These are phyloP conservation scores for Diaporthe ampelina DNA, from an alignment of 2,329 filamentous ascomycete species.

Conservation along the genomic window DNA sequence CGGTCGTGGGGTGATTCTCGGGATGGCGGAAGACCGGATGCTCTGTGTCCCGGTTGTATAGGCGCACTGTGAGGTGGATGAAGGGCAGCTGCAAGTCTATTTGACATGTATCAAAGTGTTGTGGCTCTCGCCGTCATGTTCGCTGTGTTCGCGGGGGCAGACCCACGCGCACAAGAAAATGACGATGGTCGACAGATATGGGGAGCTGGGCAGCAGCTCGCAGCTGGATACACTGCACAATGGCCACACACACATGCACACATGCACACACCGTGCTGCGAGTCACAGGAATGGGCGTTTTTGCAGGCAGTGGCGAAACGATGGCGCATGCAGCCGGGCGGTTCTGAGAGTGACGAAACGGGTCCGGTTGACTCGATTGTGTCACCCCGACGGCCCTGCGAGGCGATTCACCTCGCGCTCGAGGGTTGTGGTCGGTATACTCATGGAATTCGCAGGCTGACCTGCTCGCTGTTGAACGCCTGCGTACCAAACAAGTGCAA, in stretches of 20 bases:
- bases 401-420: background rate
- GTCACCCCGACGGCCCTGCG: conserved; percentile 15
- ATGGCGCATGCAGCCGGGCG: conserved; percentile 10
- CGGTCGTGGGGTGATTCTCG: conserved; percentile 6
- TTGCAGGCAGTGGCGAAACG: conserved; percentile 33
- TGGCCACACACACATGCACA: background rate
- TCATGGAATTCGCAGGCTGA: background rate
- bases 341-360: conserved; percentile 1
- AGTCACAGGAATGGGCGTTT: conserved; percentile 5
- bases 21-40: conserved; percentile 25
- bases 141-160: background rate
- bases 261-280: background rate
- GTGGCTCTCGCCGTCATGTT: conserved; percentile 17
- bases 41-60: background rate
- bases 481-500: background rate
- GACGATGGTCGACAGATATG: conserved; percentile 20
- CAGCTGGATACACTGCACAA: conserved; percentile 5
- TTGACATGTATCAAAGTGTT: background rate
- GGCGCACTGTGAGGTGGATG: conserved; percentile 26
- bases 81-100: background rate
- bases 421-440: background rate
- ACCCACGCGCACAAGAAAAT: conserved; percentile 2
- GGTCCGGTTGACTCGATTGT: background rate
- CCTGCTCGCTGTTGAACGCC: background rate
- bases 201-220: conserved; percentile 10